Conservation (phyloP, 768 basidiomycete species). For the Russula abietina region DNA sequence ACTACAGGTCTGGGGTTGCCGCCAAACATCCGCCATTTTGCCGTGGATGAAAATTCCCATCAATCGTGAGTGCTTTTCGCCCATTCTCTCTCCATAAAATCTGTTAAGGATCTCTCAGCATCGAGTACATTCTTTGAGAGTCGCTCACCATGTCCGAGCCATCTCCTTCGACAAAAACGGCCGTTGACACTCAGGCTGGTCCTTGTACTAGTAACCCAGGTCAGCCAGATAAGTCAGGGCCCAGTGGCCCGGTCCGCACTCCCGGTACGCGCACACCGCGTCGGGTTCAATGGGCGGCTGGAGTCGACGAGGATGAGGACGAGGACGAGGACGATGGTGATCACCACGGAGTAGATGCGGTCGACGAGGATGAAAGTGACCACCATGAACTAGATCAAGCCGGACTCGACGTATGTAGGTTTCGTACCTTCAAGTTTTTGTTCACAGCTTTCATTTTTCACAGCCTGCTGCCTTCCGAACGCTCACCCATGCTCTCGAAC, state of each 20-base stretch:
- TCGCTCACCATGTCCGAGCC: neutral
- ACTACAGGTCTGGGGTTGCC: neutral
- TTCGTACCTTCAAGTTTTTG: constrained; percentile 7
- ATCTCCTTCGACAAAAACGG: neutral
- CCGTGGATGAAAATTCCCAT: neutral
- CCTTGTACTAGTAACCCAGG: too few relatives aligned
- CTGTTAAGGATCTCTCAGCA: neutral
- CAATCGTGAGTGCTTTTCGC: neutral
- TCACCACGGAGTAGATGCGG: too few relatives aligned
- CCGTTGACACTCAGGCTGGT: neutral
- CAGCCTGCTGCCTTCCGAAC: constrained; percentile 47
- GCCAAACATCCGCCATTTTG: neutral
- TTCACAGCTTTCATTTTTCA: neutral
- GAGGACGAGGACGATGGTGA: neutral
- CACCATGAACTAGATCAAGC: constrained; percentile 49
- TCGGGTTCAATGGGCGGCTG: constrained; percentile 24
- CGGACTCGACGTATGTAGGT: constrained; percentile 44
- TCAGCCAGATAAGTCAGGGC: too few relatives aligned
- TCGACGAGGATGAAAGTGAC: neutral
- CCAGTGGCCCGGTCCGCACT: neutral
- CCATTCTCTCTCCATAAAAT: neutral
- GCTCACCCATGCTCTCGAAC: constrained; percentile 47
- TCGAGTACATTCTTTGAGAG: neutral
- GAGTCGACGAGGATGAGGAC: neutral
- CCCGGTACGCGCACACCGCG: constrained; percentile 21